Percentiles rank a stretch among this genome's conserved stretches.
Evolutionary conservation across 257 asterid genomes (phyloP).

Genomic region (Nicotiana sylvestris): DNA sequence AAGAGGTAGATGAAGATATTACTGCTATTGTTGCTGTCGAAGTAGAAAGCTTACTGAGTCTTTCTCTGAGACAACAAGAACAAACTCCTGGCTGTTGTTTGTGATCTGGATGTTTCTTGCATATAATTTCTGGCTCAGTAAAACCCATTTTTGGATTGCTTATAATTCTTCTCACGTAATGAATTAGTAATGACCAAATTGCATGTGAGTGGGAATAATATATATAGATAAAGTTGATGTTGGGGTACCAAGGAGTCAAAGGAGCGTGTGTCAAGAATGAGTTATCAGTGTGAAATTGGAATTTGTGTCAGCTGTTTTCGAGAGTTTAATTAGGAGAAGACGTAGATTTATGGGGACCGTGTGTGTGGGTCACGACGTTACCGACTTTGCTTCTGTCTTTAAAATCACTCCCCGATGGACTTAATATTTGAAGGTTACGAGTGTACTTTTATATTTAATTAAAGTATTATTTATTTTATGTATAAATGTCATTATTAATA

Average conservation of each 20-base stretch:
- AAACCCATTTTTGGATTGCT: conserved; percentile 22
- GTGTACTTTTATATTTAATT: no score
- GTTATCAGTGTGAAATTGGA: not conserved
- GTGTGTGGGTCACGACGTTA: conserved; percentile 6
- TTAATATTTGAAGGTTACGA: no score
- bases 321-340: not conserved
- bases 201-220: not conserved
- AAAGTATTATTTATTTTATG: no score
- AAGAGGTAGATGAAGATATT: conserved; percentile 17
- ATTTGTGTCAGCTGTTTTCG: not conserved
- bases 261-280: not conserved
- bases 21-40: conserved; percentile 11
- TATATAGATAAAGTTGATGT: not conserved
- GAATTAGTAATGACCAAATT: not conserved
- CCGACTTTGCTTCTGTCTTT: not conserved
- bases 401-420: not conserved
- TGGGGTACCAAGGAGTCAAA: not conserved
- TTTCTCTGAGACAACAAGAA: conserved; percentile 51
- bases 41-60: conserved; percentile 31
- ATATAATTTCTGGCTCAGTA: conserved; percentile 33
- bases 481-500: no score
- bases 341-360: not conserved
- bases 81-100: conserved; percentile 62
- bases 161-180: not conserved
- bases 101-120: conserved; percentile 50